A percentile compares a stretch with the other conserved stretches of the same genome.
These are phyloP conservation scores for Podospora comata DNA, from an alignment of 495 filamentous ascomycete genomes.

Conservation along the genomic window DNA sequence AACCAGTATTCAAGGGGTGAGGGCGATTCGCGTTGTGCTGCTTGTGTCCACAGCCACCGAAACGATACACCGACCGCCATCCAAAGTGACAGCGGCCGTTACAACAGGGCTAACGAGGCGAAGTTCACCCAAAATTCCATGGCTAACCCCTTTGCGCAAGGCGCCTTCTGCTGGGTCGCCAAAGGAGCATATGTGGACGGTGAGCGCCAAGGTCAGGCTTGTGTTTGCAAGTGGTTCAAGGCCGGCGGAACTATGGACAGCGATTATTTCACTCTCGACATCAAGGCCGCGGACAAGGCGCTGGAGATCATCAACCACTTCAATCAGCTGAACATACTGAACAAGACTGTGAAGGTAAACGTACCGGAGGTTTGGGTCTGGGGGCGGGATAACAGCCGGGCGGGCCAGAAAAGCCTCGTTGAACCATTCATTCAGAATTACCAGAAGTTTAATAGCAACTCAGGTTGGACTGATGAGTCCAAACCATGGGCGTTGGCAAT, in stretches of 20 bases:
- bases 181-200: slow-evolving; percentile 32
- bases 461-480: too few species aligned
- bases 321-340: slow-evolving; percentile 30
- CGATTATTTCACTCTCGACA: slow-evolving; percentile 36
- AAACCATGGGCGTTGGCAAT: too few species aligned
- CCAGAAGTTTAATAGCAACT: too few species aligned
- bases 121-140: not conserved
- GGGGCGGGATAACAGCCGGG: not conserved
- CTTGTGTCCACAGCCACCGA: slow-evolving; percentile 29
- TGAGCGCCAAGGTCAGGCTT: slow-evolving; percentile 25
- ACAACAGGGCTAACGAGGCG: slow-evolving; percentile 22
- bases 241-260: slow-evolving; percentile 26
- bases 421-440: too few species aligned
- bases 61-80: slow-evolving; percentile 3
- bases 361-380: slow-evolving; percentile 31
- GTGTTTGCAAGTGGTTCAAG: slow-evolving; percentile 42
- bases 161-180: slow-evolving; percentile 35
- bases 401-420: too few species aligned
- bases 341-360: slow-evolving; percentile 34
- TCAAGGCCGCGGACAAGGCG: slow-evolving; percentile 34
- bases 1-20: slow-evolving; percentile 28
- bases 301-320: slow-evolving; percentile 38
- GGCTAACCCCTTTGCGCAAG: slow-evolving; percentile 28
- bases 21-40: slow-evolving; percentile 29
- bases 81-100: slow-evolving; percentile 27